These are phyloP conservation scores for Aspergillus cavernicola DNA, from an alignment of 495 filamentous ascomycete species.

Conservation along the genomic window DNA sequence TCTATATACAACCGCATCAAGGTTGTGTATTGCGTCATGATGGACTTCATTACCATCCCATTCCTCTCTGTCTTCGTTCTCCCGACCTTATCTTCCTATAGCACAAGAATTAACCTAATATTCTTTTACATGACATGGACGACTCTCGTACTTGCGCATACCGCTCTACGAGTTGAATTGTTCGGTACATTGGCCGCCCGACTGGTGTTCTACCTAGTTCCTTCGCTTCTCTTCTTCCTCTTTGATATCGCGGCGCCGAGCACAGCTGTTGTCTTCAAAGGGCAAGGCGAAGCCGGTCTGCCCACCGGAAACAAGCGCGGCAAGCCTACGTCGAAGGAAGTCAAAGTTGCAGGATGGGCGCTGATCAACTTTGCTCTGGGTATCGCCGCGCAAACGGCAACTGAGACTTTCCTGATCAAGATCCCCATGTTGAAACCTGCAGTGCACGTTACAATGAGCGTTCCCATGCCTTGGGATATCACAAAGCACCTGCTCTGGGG, in stretches of 20 bases:
- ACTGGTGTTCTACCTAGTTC: constrained; percentile 67
- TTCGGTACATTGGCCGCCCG: constrained; percentile 64
- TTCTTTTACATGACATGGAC: constrained; percentile 93
- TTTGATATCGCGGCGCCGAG: constrained; percentile 70
- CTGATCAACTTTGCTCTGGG: constrained; percentile 64
- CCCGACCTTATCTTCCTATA: constrained; percentile 55
- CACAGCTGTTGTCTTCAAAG: constrained; percentile 63
- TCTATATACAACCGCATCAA: too few relatives aligned
- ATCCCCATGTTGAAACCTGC: constrained; percentile 50
- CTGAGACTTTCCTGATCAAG: constrained; percentile 54
- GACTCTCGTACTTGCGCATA: constrained; percentile 73
- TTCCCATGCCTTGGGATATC: constrained; percentile 62
- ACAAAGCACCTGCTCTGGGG: constrained; percentile 48
- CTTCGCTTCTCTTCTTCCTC: constrained; percentile 67
- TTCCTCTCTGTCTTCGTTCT: constrained; percentile 62
- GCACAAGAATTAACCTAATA: constrained; percentile 75
- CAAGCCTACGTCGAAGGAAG: constrained; percentile 26
- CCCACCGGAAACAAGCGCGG: constrained; percentile 54
- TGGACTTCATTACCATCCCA: constrained; percentile 61
- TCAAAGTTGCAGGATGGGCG: constrained; percentile 50
- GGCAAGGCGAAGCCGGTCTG: constrained; percentile 59
- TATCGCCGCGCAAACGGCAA: constrained; percentile 49
- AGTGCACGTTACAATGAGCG: constrained; percentile 52
- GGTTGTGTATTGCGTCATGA: background rate
- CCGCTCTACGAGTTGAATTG: constrained; percentile 72